A percentile compares a stretch with the other conserved stretches of the same genome.
phyloP scores from a whole-genome alignment of 2,329 filamentous ascomycete genomes.

The Paecilomyces formosus region DNA sequence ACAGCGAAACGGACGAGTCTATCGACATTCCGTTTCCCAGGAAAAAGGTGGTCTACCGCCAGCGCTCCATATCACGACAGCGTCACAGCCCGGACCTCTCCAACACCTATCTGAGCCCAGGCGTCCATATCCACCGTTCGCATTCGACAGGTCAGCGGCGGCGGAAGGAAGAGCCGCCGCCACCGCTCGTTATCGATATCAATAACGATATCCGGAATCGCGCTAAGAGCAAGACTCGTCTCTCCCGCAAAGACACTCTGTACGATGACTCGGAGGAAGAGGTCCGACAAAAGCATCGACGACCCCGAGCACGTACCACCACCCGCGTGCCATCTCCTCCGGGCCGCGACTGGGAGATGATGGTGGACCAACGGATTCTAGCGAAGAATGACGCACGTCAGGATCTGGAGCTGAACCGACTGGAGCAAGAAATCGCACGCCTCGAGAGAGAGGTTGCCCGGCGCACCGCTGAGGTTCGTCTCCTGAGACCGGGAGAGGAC shows the following conservation, averaged over 20 bases:
- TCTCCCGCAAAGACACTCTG: constrained; percentile 12
- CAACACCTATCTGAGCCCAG: constrained; percentile 19
- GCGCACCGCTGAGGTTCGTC: constrained; percentile 18
- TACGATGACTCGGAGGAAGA: constrained; percentile 22
- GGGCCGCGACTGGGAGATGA: constrained; percentile 26
- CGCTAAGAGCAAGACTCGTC: constrained; percentile 18
- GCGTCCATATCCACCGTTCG: constrained; percentile 23
- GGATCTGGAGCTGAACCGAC: constrained; percentile 25
- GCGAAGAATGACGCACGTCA: constrained; percentile 26
- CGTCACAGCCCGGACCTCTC: constrained; percentile 15
- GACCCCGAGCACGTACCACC: constrained; percentile 14
- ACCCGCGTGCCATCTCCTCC: constrained; percentile 17
- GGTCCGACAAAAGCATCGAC: constrained; percentile 8
- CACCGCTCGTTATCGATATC: constrained; percentile 26
- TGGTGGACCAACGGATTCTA: constrained; percentile 26
- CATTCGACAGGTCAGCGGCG: constrained; percentile 28
- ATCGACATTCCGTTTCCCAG: constrained; percentile 15
- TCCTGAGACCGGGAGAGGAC: constrained; percentile 34
- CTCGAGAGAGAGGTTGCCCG: constrained; percentile 24
- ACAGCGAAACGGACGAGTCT: constrained; percentile 28
- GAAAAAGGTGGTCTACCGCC: constrained; percentile 13
- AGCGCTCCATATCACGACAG: constrained; percentile 26
- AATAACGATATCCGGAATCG: constrained; percentile 18
- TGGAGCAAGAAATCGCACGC: constrained; percentile 28
- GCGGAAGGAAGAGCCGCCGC: constrained; percentile 14